Evolutionary conservation across 805 yeast genomes (phyloP), one percentile per base, ranked within the genome.

Genomic region (Millerozyma acaciae): DNA sequence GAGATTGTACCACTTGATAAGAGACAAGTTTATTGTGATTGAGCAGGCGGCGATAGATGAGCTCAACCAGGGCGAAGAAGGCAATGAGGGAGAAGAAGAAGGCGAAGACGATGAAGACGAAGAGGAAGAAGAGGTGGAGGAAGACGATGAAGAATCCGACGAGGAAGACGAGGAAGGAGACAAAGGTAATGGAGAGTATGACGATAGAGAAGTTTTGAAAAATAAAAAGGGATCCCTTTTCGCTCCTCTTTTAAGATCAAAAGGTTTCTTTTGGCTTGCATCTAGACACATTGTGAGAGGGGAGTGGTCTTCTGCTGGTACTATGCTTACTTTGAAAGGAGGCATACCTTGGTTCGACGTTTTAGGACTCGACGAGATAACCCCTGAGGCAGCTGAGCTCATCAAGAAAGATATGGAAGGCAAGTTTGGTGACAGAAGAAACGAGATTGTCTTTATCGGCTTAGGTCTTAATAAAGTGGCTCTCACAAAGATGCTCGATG

Each of bases 391-490:
- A 12, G 40, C 35, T n/a, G 39, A 40, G 20, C 42, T 56, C 9
- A 57, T 65, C 16, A 49, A 57, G 29, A 43, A 46, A 16, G 72
- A 69, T 30, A 59, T 65, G 45, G 43, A 57, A 28, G 69, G 67
- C 2, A 50, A 53, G 17, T 54, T 51, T 39, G 73, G 73, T 3
- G 74, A 70, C 35, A 55, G 73, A 28, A 48, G 70, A 27, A 67
- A 70, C 37, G 74, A 70, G 40, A 38, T 70, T 16, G 75, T 70
- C 1, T 62, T 69, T 35, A 68, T 70, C 38, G 75, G 74, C 2
- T 46, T 65, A 13, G 47, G 53, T 8, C 43, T 69, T 4, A 50
- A 66, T 32, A 49, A 51, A 28, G 36, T 32, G 4, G 47, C 42
- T 8, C 39, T 68, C 6, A 43, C 55, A 6, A 40, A 51, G 22